A percentile compares a stretch with the other conserved stretches of the same genome.
phyloP scores from a whole-genome alignment of 805 yeast genomes.

The Metschnikowia borealis region DNA sequence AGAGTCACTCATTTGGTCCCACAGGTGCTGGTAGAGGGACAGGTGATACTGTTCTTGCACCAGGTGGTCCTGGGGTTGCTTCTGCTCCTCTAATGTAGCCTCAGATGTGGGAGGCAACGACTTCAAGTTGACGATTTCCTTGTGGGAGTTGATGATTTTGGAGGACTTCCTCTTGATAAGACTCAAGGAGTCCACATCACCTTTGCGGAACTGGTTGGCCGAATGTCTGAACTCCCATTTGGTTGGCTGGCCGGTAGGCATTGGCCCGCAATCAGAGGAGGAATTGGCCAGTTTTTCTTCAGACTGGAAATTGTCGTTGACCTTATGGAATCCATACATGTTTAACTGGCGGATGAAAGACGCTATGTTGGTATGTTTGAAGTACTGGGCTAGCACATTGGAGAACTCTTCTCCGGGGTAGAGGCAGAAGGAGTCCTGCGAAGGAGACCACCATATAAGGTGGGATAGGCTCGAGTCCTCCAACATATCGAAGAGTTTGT shows the following conservation, averaged over 20 bases:
- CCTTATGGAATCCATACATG: conserved; percentile 46
- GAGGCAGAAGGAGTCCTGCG: conserved; percentile 71
- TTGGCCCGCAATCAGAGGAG: conserved; percentile 6
- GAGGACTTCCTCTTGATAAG: conserved; percentile 74
- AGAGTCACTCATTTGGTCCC: conserved; percentile 15
- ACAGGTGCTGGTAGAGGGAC: conserved; percentile 17
- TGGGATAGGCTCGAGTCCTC: conserved; percentile 71
- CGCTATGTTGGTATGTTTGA: conserved; percentile 44
- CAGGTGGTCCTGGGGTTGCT: conserved; percentile 1
- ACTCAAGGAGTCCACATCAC: conserved; percentile 70
- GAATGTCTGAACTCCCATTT: conserved; percentile 89
- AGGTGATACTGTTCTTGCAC: conserved; percentile 19
- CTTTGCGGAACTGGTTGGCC: conserved; percentile 72
- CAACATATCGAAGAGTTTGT: conserved; percentile 85
- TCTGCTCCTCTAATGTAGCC: conserved; percentile 8
- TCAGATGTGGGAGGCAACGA: conserved; percentile 27
- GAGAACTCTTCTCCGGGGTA: conserved; percentile 84
- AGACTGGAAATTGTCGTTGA: conserved; percentile 36
- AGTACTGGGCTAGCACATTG: conserved; percentile 58
- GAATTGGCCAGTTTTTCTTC: conserved; percentile 15
- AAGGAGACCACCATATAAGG: conserved; percentile 80
- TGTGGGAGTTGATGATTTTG: conserved; percentile 34
- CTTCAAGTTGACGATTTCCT: conserved; percentile 37
- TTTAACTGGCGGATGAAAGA: conserved; percentile 41
- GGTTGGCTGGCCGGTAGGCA: conserved; percentile 22